Percentiles rank a stretch among this genome's conserved stretches.
Conservation (phyloP, 2,329 filamentous ascomycete genomes). For the Clonostachys sp. region DNA sequence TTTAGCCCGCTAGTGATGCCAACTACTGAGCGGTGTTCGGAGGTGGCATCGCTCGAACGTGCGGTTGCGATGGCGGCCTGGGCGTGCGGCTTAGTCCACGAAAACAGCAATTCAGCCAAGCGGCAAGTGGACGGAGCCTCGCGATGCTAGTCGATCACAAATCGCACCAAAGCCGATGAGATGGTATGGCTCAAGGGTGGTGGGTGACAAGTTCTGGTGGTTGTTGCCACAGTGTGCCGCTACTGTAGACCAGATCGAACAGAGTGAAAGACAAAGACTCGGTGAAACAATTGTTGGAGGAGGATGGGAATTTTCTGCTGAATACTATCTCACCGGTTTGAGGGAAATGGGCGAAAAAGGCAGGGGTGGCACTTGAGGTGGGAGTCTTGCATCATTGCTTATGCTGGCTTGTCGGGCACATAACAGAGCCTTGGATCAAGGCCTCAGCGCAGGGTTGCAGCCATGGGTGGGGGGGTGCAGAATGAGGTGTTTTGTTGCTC, state of each 20-base stretch:
- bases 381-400: not conserved
- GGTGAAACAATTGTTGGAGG: slow-evolving; percentile 20
- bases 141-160: too few species aligned
- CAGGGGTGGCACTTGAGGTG: not conserved
- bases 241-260: slow-evolving; percentile 16
- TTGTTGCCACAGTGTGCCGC: not conserved
- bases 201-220: not conserved
- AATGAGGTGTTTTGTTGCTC: too few species aligned
- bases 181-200: not conserved
- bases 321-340: slow-evolving; percentile 35
- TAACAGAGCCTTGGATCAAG: too few species aligned
- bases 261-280: slow-evolving; percentile 20
- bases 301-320: slow-evolving; percentile 23
- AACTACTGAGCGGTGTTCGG: not conserved
- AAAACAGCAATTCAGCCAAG: too few species aligned
- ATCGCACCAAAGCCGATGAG: not conserved
- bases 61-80: not conserved
- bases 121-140: too few species aligned
- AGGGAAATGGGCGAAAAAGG: slow-evolving; percentile 23
- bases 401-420: too few species aligned
- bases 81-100: not conserved
- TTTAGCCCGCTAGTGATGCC: not conserved
- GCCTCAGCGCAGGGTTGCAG: too few species aligned
- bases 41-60: not conserved
- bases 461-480: too few species aligned